Conservation (phyloP, 371 early-diverging fungal species). For the Thermomucor indicae-seudaticae region DNA sequence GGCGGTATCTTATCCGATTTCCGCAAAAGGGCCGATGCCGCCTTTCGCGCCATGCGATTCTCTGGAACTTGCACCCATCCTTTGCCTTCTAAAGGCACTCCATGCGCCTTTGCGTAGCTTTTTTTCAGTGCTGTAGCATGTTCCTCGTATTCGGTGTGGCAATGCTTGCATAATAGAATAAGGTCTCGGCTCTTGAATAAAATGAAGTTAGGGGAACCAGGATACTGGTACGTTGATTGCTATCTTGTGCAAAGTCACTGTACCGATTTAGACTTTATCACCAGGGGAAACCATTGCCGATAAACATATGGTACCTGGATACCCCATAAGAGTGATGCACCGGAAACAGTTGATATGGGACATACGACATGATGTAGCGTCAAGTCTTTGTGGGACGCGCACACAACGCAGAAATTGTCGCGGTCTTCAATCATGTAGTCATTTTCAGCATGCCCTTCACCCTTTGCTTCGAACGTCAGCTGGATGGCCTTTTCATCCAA, state of each 20-base stretch:
- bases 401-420: constrained; percentile 47
- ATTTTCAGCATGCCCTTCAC: constrained; percentile 43
- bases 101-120: constrained; percentile 30
- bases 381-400: constrained; percentile 23
- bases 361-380: constrained; percentile 54
- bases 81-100: constrained; percentile 46
- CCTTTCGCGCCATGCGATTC: constrained; percentile 34
- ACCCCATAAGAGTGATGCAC: not conserved
- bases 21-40: constrained; percentile 43
- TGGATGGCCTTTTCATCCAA: constrained; percentile 33
- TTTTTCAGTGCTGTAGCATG: constrained; percentile 40
- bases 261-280: constrained; percentile 55
- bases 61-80: constrained; percentile 50
- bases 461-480: constrained; percentile 50
- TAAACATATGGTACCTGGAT: constrained; percentile 52
- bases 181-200: constrained; percentile 42
- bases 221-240: not conserved
- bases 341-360: constrained; percentile 3
- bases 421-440: constrained; percentile 59
- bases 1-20: constrained; percentile 37
- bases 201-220: not conserved
- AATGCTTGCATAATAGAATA: constrained; percentile 44
- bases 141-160: constrained; percentile 52
- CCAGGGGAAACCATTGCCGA: constrained; percentile 48
- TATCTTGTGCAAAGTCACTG: not conserved